Base-by-base conservation (phyloP, 805 yeast genomes). In the Brettanomyces nanus region DNA sequence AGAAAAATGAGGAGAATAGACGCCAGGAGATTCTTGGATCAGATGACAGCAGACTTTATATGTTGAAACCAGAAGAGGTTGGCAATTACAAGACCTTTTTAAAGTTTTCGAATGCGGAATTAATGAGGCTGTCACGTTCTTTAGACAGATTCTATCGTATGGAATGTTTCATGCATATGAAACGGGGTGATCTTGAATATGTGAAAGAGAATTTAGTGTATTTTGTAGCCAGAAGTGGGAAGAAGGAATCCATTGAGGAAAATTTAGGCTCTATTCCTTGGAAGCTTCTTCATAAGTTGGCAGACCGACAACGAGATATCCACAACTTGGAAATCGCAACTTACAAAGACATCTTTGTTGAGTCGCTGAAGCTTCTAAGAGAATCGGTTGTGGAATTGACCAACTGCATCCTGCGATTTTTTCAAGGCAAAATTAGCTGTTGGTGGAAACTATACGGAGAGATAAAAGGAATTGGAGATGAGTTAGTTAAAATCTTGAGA, bases 391-490 rank as follows among this genome's bases (percentile, higher is more conserved):
- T 40, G 4, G 58, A 59, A 39, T 49, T 72, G 23, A 43, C 56
- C 6, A 38, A 39, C 6, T 53, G 56, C 17, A 55, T 66, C 6
- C 56, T 58, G 15, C 44, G 43, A n/a, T 44, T 69, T 31, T 39
- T 68, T 5, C 47, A 47, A 15, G 48, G 38, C 4, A 63, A 63
- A 39, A 55, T 71, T 4, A 52, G 54, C 22, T 54, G 48, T 29
- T 72, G 77, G 77, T 65, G 74, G 69, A 62, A 54, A 32, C 37
- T 59, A 6, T 66, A 64, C 37, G 67, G 67, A 6, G 73, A 69
- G 27, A 35, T 68, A 9, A 51, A 63, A 33, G 60, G 55, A 14
- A 33, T 63, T 19, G 57, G 63, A 31, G 59, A 59, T 38, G 62
- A 57, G 32, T 28, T 54, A n/a, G 14, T 33, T n/a, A 48, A 44